Evolutionary conservation across 441 rosid genomes (phyloP), one percentile per base, ranked within the genome.

Genomic region (Syzygium malaccense): DNA sequence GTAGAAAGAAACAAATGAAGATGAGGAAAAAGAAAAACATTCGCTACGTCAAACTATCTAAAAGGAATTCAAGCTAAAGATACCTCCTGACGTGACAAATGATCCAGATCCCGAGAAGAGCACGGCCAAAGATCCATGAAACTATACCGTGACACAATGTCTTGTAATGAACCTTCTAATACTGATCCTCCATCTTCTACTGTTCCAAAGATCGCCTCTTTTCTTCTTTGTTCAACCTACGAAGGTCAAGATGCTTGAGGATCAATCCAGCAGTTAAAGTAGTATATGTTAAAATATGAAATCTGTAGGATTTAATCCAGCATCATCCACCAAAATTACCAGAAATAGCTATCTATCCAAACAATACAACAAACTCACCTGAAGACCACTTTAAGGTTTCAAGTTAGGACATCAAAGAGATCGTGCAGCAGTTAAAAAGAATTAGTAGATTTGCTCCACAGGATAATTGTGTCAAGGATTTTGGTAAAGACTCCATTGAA

Each of bases 61-160:
- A 55, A 1, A 55, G 54, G 87, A 58, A 78, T 84, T 55, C 53
- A 83, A 75, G 88, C 75, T 66, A 89, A 79, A 85, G 32, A 86
- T 96, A 98, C 99, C 99, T 97, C 99, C 92, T 98, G 99, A 55
- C 96, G 92, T 87, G 97, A 93, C 91, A 97, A 93, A 91, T 95
- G 96, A 92, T 98, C 98, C 92, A 98, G 94, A 89, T 98, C 99
- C 90, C 90, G 94, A 55, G 98, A 93, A 91, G 96, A 93, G 93
- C 99, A 95, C 14, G 99, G 99, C 98, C 96, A 96, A 57, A 98
- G 97, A 94, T 95, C 99, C 99, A 96, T 98, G 94, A 93, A 98
- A 91, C 97, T 93, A 91, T 98, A 96, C 49, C 99, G 96, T 80
- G 98, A 94, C 56, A 93, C 96, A 85, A 95, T 95, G 90, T 97